phyloP scores from a whole-genome alignment of 2,329 filamentous ascomycete species.

The Rachicladosporium sp. region DNA sequence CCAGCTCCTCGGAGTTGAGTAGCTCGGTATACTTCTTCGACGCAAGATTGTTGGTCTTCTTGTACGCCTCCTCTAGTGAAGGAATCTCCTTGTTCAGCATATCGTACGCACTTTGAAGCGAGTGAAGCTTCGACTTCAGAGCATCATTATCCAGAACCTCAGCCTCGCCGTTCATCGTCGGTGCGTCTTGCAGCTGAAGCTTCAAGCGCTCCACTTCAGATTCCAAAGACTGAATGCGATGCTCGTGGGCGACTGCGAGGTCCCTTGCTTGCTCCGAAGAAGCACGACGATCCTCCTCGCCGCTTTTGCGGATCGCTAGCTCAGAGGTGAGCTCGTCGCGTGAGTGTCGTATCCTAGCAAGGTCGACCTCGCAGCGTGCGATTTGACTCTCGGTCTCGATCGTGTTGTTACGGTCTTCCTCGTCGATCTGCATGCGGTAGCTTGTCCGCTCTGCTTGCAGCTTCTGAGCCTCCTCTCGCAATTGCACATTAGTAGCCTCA shows the following conservation, averaged over 20 bases:
- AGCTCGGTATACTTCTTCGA: slow-evolving; percentile 79
- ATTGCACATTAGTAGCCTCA: slow-evolving; percentile 73
- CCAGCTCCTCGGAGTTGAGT: slow-evolving; percentile 61
- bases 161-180: slow-evolving; percentile 17
- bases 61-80: slow-evolving; percentile 82
- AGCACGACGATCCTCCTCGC: slow-evolving; percentile 61
- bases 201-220: slow-evolving; percentile 64
- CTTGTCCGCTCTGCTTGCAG: slow-evolving; percentile 72
- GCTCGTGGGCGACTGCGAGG: slow-evolving; percentile 64
- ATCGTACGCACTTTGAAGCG: slow-evolving; percentile 66
- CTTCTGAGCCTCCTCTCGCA: slow-evolving; percentile 76
- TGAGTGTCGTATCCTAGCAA: slow-evolving; percentile 70
- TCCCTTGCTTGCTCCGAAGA: slow-evolving; percentile 67
- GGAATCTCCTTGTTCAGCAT: slow-evolving; percentile 79
- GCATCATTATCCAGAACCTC: slow-evolving; percentile 51
- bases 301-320: slow-evolving; percentile 63
- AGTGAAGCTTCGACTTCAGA: slow-evolving; percentile 59
- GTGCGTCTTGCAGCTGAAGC: slow-evolving; percentile 39
- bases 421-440: slow-evolving; percentile 69
- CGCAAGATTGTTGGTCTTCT: slow-evolving; percentile 72
- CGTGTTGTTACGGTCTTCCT: slow-evolving; percentile 60
- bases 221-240: slow-evolving; percentile 70
- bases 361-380: slow-evolving; percentile 66
- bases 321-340: slow-evolving; percentile 81
- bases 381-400: slow-evolving; percentile 74